These are phyloP conservation scores for Trichoderma breve DNA, from an alignment of 2,329 filamentous ascomycete genomes.

Conservation along the genomic window DNA sequence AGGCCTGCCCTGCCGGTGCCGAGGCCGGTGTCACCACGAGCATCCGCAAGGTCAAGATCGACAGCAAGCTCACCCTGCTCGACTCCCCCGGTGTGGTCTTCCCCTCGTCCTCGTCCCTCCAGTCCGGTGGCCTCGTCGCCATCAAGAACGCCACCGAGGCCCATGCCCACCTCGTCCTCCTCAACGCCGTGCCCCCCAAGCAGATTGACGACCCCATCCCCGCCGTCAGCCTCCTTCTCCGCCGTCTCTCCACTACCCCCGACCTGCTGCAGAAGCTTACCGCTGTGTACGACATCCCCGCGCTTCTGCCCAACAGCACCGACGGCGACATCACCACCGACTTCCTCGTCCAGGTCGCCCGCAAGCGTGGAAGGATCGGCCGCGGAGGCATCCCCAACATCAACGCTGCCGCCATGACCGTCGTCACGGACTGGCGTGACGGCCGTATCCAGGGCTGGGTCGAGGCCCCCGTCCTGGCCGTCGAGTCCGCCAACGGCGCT, in stretches of 20 bases:
- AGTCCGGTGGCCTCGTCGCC: constrained; percentile 43
- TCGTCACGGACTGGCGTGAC: constrained; percentile 96
- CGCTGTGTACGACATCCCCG: constrained; percentile 78
- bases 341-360: constrained; percentile 90
- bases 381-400: constrained; percentile 90
- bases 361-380: constrained; percentile 85
- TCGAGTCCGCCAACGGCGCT: constrained; percentile 39
- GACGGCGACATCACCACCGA: constrained; percentile 79
- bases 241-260: constrained; percentile 69
- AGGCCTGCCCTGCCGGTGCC: constrained; percentile 80
- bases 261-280: constrained; percentile 77
- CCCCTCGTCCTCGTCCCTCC: constrained; percentile 57
- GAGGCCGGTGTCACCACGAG: constrained; percentile 91
- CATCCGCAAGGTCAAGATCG: constrained; percentile 86
- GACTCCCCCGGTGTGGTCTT: constrained; percentile 96
- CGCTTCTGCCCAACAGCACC: constrained; percentile 64
- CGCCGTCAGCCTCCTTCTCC: constrained; percentile 80
- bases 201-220: constrained; percentile 91
- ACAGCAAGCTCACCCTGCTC: constrained; percentile 89
- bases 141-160: constrained; percentile 66
- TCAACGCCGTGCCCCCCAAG: constrained; percentile 90
- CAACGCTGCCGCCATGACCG: constrained; percentile 81
- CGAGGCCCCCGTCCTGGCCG: constrained; percentile 67
- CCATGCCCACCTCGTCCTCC: constrained; percentile 79
- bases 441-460: constrained; percentile 92